Evolutionary conservation across 345 rosid species (phyloP), one percentile per base, ranked within the genome.

Genomic region (Rhodamnia argentea): DNA sequence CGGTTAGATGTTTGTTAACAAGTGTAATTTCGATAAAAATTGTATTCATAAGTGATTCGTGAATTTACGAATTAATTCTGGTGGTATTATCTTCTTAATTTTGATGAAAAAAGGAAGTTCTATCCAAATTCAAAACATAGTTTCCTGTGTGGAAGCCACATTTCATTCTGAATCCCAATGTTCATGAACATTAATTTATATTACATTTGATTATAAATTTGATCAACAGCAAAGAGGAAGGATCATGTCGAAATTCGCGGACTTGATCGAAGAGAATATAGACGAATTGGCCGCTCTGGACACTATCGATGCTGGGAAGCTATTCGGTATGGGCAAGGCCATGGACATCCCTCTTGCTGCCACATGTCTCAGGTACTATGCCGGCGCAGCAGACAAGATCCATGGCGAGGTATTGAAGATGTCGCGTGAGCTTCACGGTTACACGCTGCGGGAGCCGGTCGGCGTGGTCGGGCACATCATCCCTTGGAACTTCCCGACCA

Each of bases 321-420:
- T 93, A 86, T 93, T 89, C 60, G 22, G 10, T 6, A 1, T 7
- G 16, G 92, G 92, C 12, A 96, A 92, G 89, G n/a, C 78, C 2
- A 6, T 10, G 0, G 99, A 95, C 23, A 91, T 95, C 84, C 99
- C 98, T 18, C 9, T 10, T 0, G 88, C 89, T 3, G 88, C 93
- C 1, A 37, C 14, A 13, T 29, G 23, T 44, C 87, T 96, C 18
- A 93, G 98, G 26, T 97, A 95, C 87, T 93, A 93, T 76, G 98
- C 97, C 0, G 99, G 99, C 40, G 98, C 97, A 5, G 98, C 99
- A 0, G 99, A 97, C 86, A 97, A 97, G 82, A 93, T 97, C 32
- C 98, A 96, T 13, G 99, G 99, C 4, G 93, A 92, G 53, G 94
- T 92, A 14, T 60, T 97, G 83, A 93, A 91, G 83, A 93, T 95